Percentiles rank a stretch among this genome's conserved stretches.
These are phyloP conservation scores for Aspergillus quadricinctus DNA, from an alignment of 2,329 filamentous ascomycete species.

Conservation along the genomic window DNA sequence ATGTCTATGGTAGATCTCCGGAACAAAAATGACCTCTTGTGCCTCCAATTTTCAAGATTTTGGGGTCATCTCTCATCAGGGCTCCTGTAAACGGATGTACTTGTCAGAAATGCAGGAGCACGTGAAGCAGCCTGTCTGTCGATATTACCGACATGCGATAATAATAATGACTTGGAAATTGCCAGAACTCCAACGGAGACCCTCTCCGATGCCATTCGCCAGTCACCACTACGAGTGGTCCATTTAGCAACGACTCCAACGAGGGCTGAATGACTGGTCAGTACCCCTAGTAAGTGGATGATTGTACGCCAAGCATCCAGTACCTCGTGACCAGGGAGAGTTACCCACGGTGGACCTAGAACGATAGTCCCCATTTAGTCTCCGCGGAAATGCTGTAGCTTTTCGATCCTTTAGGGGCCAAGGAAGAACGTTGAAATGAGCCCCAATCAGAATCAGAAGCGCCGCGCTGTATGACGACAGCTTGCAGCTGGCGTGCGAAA, in stretches of 20 bases:
- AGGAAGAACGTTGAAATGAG: not conserved
- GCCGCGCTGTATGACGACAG: not conserved
- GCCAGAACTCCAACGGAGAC: too few species aligned
- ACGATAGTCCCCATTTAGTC: not conserved
- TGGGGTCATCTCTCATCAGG: too few species aligned
- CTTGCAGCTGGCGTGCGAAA: not conserved
- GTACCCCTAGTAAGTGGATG: too few species aligned
- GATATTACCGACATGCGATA: not conserved
- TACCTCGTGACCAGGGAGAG: not conserved
- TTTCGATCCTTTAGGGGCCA: not conserved
- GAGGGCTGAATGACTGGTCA: not conserved
- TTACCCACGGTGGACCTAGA: not conserved
- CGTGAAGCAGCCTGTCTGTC: not conserved
- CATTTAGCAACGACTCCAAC: too few species aligned
- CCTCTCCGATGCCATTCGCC: not conserved
- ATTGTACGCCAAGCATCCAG: too few species aligned
- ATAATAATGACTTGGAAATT: not conserved
- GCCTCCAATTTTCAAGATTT: not conserved
- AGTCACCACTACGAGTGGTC: not conserved
- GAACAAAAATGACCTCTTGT: not conserved
- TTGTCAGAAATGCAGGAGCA: not conserved
- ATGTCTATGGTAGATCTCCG: not conserved
- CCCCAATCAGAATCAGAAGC: not conserved
- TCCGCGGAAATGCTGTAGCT: not conserved
- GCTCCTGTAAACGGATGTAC: not conserved